phyloP scores from a whole-genome alignment of 202 grass and related monocot genomes.

The Brachypodium distachyon region DNA sequence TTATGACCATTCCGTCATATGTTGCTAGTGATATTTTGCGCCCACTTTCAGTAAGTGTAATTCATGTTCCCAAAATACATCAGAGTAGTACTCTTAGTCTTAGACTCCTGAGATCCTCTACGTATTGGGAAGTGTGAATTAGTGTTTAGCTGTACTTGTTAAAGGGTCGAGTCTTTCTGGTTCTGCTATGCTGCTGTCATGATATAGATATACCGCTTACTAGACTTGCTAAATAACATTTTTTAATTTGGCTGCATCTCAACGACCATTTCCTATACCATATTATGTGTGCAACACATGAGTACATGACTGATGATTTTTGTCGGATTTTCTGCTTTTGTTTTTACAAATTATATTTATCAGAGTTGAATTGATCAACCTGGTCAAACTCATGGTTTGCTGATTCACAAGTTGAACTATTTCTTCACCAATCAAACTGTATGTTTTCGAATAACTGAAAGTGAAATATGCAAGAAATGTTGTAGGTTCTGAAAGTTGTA shows the following conservation, averaged over 20 bases:
- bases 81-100: background rate
- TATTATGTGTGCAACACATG: background rate
- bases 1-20: slow-evolving; percentile 87
- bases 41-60: slow-evolving; percentile 83
- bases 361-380: background rate
- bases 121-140: background rate
- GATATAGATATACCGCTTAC: background rate
- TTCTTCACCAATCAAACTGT: background rate
- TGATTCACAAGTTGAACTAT: background rate
- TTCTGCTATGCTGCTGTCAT: background rate
- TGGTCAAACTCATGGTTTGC: background rate
- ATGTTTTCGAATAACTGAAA: background rate
- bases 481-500: background rate
- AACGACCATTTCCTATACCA: background rate
- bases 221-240: background rate
- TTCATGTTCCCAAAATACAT: background rate
- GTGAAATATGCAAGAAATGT: background rate
- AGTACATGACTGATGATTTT: background rate
- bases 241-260: background rate
- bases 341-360: background rate
- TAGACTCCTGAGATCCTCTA: background rate
- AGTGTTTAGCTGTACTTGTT: background rate
- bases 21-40: slow-evolving; percentile 76
- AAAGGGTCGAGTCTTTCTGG: background rate
- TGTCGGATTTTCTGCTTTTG: background rate